These are phyloP conservation scores for Pythium diclinum DNA, from an alignment of 352 stramenopile genomes.

Conservation along the genomic window DNA sequence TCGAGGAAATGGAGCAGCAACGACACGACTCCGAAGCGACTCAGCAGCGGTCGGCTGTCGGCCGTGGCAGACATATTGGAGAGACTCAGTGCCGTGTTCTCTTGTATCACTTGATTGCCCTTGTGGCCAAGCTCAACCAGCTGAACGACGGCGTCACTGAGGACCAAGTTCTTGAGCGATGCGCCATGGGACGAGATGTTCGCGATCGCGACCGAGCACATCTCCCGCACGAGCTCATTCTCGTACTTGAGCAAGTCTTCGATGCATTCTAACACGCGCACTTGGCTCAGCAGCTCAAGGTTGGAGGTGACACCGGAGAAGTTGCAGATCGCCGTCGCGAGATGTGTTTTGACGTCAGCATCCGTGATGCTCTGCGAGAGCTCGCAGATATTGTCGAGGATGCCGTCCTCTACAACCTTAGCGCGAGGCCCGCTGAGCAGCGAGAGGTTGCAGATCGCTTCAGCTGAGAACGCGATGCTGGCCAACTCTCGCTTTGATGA, in stretches of 20 bases:
- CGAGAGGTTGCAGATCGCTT: constrained; percentile 80
- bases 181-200: constrained; percentile 69
- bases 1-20: constrained; percentile 69
- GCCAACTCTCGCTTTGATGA: constrained; percentile 59
- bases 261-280: constrained; percentile 66
- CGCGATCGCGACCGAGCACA: constrained; percentile 67
- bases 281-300: constrained; percentile 62
- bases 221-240: constrained; percentile 59
- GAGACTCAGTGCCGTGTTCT: constrained; percentile 72
- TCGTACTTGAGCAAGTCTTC: constrained; percentile 74
- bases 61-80: constrained; percentile 67
- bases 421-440: constrained; percentile 57
- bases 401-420: constrained; percentile 77
- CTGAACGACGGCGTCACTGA: constrained; percentile 61
- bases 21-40: constrained; percentile 61
- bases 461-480: constrained; percentile 54
- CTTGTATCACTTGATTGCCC: constrained; percentile 48
- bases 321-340: constrained; percentile 77
- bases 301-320: constrained; percentile 72
- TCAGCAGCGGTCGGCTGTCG: constrained; percentile 57
- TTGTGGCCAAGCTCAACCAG: constrained; percentile 61
- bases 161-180: constrained; percentile 62
- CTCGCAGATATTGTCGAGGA: constrained; percentile 74
- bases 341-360: constrained; percentile 45
- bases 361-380: constrained; percentile 43